These are phyloP conservation scores for Plantago elongata DNA, from an alignment of 257 asterid species.

Conservation along the genomic window DNA sequence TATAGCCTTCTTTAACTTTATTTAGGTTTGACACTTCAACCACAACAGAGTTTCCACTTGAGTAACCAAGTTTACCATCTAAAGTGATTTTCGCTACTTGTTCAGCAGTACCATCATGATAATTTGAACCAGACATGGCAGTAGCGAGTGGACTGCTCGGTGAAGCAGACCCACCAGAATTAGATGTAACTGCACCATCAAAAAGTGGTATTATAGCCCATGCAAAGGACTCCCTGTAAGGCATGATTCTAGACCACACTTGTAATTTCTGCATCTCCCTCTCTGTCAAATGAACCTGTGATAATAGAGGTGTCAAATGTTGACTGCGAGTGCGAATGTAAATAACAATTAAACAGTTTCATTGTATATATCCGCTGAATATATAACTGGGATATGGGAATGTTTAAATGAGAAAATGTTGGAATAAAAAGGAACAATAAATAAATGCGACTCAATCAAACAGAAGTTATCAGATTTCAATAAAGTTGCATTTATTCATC, in stretches of 20 bases:
- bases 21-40: constrained; percentile 97
- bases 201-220: constrained; percentile 98
- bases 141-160: constrained; percentile 95
- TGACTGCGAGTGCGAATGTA: constrained; percentile 13
- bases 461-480: constrained; percentile 5
- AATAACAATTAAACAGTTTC: constrained; percentile 17
- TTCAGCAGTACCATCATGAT: constrained; percentile 77
- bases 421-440: constrained; percentile 11
- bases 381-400: not conserved
- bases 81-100: constrained; percentile 67
- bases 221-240: constrained; percentile 89
- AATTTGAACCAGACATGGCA: constrained; percentile 57
- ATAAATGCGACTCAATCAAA: constrained; percentile 10
- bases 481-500: not conserved
- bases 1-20: constrained; percentile 97
- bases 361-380: constrained; percentile 1
- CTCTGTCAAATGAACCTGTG: constrained; percentile 85
- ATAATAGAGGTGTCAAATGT: constrained; percentile 7
- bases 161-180: constrained; percentile 84
- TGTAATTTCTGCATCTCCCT: constrained; percentile 97
- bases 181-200: constrained; percentile 69
- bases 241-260: constrained; percentile 98
- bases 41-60: constrained; percentile 80
- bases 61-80: constrained; percentile 87
- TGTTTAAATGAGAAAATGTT: constrained; percentile 6